Percentiles rank a stretch among this genome's conserved stretches.
Evolutionary conservation across 768 basidiomycete genomes (phyloP).

Genomic region (Russula olivacea): DNA sequence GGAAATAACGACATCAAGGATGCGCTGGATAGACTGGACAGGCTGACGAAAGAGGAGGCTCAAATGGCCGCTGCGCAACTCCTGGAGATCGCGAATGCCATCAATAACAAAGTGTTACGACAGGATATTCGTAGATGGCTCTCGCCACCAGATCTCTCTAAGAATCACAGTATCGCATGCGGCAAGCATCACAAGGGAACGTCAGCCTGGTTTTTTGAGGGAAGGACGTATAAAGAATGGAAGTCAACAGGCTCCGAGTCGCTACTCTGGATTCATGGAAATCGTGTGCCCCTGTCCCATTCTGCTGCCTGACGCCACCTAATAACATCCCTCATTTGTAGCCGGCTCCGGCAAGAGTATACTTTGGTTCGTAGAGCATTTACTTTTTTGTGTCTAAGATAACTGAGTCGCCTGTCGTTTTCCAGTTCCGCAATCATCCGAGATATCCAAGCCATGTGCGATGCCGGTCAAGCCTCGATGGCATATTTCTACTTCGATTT

Average conservation of each 20-base stretch:
- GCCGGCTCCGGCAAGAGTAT: conserved; percentile 13
- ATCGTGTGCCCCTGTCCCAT: background rate
- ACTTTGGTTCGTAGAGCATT: conserved; percentile 1
- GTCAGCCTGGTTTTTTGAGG: conserved; percentile 1
- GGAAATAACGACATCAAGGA: background rate
- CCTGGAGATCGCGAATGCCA: background rate
- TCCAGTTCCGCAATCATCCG: conserved; percentile 4
- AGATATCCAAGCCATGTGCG: background rate
- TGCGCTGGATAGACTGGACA: background rate
- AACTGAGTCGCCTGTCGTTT: background rate
- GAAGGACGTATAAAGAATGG: background rate
- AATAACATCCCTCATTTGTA: background rate
- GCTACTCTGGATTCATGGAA: conserved; percentile 7
- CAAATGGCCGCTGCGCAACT: background rate
- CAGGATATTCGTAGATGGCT: background rate
- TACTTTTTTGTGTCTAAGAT: no score
- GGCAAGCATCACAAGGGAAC: background rate
- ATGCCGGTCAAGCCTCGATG: background rate
- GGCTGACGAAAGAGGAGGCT: background rate
- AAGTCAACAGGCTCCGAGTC: background rate
- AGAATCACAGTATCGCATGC: background rate
- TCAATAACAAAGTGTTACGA: background rate
- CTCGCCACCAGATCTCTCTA: conserved; percentile 8
- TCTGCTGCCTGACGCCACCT: background rate
- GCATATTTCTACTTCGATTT: conserved; percentile 7